These are phyloP conservation scores for Mariannaea elegans DNA, from an alignment of 2,329 filamentous ascomycete species.

Conservation along the genomic window DNA sequence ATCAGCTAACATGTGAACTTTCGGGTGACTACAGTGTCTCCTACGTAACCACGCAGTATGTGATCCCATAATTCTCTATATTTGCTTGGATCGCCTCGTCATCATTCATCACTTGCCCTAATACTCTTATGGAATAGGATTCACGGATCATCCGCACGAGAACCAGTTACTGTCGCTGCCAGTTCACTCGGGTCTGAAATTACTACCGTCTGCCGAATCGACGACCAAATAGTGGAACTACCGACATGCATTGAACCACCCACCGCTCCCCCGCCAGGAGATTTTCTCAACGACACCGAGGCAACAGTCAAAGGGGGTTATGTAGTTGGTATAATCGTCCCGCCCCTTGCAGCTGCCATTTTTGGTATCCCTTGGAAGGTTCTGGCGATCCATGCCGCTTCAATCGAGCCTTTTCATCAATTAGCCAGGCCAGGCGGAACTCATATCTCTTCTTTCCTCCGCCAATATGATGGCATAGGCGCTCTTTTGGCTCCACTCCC, in stretches of 20 bases:
- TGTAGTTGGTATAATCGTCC: not conserved
- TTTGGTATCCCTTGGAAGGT: slow-evolving; percentile 13
- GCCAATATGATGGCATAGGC: not conserved
- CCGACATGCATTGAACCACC: slow-evolving; percentile 1
- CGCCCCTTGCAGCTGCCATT: not conserved
- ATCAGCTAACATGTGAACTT: not conserved
- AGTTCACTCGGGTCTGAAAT: not conserved
- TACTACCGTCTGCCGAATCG: not conserved
- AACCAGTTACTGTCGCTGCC: not conserved
- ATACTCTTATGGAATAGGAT: not conserved
- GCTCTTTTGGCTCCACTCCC: slow-evolving; percentile 1
- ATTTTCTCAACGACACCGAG: not conserved
- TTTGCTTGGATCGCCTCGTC: not conserved
- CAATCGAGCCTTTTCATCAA: slow-evolving; percentile 1
- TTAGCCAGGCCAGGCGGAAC: not conserved
- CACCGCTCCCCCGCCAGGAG: not conserved
- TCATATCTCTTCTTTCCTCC: slow-evolving; percentile 4
- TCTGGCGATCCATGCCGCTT: not conserved
- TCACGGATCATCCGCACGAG: not conserved
- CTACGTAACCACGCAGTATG: not conserved
- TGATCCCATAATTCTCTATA: not conserved
- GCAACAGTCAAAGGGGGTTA: not conserved
- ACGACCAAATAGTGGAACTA: not conserved
- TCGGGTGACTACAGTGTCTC: not conserved
- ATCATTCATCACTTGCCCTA: not conserved